Percentiles rank a stretch among this genome's conserved stretches.
phyloP scores from a whole-genome alignment of 192 early-diverging fungal genomes.

The Rhizophagus sp. region DNA sequence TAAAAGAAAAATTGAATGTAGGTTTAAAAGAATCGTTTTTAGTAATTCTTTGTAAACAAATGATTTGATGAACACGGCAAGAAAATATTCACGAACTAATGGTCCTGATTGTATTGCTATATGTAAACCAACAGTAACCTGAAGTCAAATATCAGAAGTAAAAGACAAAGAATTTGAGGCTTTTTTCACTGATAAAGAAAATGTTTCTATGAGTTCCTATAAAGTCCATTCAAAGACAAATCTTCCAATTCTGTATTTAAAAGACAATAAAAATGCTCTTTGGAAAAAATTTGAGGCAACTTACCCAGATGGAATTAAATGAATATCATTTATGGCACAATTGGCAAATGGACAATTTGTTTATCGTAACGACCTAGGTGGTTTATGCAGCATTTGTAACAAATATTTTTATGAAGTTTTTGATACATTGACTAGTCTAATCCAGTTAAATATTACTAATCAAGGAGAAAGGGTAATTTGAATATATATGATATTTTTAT shows the following conservation, averaged over 20 bases:
- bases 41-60: not conserved
- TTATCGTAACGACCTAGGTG: not conserved
- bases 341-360: not conserved
- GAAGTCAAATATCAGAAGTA: not conserved
- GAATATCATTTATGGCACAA: not conserved
- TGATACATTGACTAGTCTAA: slow-evolving; percentile 1
- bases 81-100: not conserved
- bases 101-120: not conserved
- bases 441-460: not conserved
- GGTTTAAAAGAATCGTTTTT: not conserved
- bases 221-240: not conserved
- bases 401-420: slow-evolving; percentile 6
- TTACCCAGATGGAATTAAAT: not conserved
- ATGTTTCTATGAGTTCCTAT: slow-evolving; percentile 7
- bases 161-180: not conserved
- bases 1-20: not conserved
- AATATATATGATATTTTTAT: no score
- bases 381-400: slow-evolving; percentile 3
- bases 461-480: not conserved
- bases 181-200: slow-evolving; percentile 5
- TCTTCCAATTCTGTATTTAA: not conserved
- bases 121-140: not conserved
- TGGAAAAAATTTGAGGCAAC: not conserved
- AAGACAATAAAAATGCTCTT: slow-evolving; percentile 13
- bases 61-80: not conserved